phyloP scores from a whole-genome alignment of 352 stramenopile genomes.

The Phytopythium litorale region DNA sequence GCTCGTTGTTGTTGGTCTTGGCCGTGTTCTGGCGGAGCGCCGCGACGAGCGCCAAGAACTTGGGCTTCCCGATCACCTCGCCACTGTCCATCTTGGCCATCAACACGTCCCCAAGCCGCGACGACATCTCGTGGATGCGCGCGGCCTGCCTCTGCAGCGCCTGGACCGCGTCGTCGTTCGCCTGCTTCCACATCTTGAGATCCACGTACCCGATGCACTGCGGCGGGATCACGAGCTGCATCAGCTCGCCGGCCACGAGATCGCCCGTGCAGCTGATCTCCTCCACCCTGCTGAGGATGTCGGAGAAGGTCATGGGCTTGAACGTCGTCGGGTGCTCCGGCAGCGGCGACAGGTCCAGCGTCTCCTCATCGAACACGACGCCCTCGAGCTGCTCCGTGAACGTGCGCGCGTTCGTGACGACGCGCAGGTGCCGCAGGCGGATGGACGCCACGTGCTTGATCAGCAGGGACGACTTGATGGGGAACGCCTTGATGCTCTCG shows the following conservation, averaged over 20 bases:
- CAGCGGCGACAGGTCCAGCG: conserved; percentile 36
- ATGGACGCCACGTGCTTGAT: conserved; percentile 47
- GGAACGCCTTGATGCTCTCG: conserved; percentile 28
- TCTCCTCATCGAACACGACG: conserved; percentile 36
- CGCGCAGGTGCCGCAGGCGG: conserved; percentile 43
- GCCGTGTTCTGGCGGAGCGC: conserved; percentile 41
- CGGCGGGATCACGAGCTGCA: conserved; percentile 33
- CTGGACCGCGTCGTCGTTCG: conserved; percentile 38
- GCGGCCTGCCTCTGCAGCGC: conserved; percentile 34
- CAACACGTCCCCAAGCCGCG: conserved; percentile 45
- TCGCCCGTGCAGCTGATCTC: conserved; percentile 51
- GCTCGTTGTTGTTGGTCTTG: conserved; percentile 7
- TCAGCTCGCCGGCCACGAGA: conserved; percentile 48
- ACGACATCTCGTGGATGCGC: conserved; percentile 37
- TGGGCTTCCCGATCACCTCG: conserved; percentile 40
- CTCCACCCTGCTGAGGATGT: conserved; percentile 51
- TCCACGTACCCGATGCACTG: conserved; percentile 44
- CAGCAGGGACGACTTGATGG: conserved; percentile 26
- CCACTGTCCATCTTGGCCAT: conserved; percentile 42
- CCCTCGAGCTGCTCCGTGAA: conserved; percentile 28
- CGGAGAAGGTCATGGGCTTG: conserved; percentile 59
- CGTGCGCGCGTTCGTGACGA: conserved; percentile 25
- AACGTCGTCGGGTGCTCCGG: conserved; percentile 23
- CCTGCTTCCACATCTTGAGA: conserved; percentile 27
- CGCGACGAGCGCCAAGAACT: conserved; percentile 43